Conservation (phyloP, 148 eudicot genomes). For the Pharnaceum exiguum region DNA sequence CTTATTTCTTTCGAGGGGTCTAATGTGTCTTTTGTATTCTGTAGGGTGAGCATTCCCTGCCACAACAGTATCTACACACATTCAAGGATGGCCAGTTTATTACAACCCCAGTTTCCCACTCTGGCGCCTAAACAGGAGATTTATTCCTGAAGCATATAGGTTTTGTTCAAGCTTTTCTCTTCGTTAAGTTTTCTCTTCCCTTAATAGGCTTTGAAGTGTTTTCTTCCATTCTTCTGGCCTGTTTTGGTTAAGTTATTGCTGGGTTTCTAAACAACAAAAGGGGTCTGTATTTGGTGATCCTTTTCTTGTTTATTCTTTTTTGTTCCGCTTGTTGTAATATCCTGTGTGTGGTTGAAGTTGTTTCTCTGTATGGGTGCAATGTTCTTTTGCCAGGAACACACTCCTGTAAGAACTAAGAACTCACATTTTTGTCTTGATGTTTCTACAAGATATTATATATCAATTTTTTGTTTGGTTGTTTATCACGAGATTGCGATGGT, state of each 20-base stretch:
- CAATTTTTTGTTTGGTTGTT: neutral
- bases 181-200: constrained; percentile 3
- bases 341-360: constrained; percentile 6
- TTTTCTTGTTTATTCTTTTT: constrained; percentile 19
- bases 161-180: constrained; percentile 11
- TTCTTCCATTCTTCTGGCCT: constrained; percentile 24
- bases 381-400: neutral
- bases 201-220: constrained; percentile 22
- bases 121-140: constrained; percentile 55
- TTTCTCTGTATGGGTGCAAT: constrained; percentile 7
- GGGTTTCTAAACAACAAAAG: constrained; percentile 7
- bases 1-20: neutral
- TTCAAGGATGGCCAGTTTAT: constrained; percentile 78
- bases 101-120: constrained; percentile 88
- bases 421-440: constrained; percentile 11
- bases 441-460: constrained; percentile 6
- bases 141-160: constrained; percentile 7
- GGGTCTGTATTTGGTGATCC: constrained; percentile 13
- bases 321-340: constrained; percentile 18
- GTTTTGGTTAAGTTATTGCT: constrained; percentile 18
- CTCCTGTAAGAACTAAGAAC: constrained; percentile 12
- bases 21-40: constrained; percentile 6
- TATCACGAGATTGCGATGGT: neutral
- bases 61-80: constrained; percentile 78
- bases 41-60: constrained; percentile 88